Conservation (phyloP, 306 rosid genomes). For the Vigna radiata region DNA sequence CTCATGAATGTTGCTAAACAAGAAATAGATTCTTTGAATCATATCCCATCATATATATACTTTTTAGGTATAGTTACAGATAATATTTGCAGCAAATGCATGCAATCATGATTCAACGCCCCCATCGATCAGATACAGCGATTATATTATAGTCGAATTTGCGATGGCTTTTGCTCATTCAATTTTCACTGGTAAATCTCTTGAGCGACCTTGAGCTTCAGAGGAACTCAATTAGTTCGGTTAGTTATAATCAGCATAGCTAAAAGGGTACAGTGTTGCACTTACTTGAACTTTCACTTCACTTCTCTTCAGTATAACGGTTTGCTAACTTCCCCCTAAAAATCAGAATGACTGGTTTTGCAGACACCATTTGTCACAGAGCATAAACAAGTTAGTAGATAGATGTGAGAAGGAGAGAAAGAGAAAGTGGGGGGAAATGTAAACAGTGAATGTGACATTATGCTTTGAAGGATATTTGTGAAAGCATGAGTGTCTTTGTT, state of each 20-base stretch:
- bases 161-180: conserved; percentile 28
- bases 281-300: conserved; percentile 55
- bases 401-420: neutral
- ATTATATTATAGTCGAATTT: conserved; percentile 26
- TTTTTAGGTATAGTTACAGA: neutral
- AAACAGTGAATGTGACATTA: neutral
- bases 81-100: neutral
- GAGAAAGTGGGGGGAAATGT: neutral
- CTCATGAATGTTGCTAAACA: neutral
- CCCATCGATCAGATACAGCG: conserved; percentile 19
- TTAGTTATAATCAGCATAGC: neutral
- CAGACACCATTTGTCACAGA: conserved; percentile 12
- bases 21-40: neutral
- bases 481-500: conserved; percentile 6
- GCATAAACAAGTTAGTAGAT: conserved; percentile 3
- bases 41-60: neutral
- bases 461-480: neutral
- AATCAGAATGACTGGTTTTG: conserved; percentile 41
- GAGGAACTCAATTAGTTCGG: neutral
- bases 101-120: neutral
- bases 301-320: conserved; percentile 20
- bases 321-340: conserved; percentile 45
- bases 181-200: conserved; percentile 5
- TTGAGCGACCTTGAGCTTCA: conserved; percentile 40
- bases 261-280: neutral